Evolutionary conservation across 164 flowering plant species (phyloP), one percentile per base, ranked within the genome.

Genomic region (Sedum album): DNA sequence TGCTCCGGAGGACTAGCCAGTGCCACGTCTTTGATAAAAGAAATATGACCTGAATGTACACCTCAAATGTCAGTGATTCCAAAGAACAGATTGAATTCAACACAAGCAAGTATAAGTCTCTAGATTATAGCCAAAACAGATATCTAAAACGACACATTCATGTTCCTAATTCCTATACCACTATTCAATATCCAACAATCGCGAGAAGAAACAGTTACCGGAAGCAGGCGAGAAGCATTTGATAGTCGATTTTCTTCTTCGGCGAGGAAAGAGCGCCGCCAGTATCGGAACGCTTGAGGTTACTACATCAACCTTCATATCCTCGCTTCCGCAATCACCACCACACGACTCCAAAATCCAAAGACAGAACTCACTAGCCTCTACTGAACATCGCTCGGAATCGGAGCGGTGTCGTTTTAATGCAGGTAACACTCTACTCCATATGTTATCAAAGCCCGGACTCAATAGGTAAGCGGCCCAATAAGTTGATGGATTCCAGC

Each of bases 21-120:
- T 42, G 96, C 93, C 18, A 90, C 79, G 66, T 86, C 87, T 75
- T 82, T 86, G 69, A 90, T 81, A 72, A 84, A 90, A 23, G 90
- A 83, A 41, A 81, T 66, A 71, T 90, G 96, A 41, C 79, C 96
- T 88, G 89, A 77, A 78, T 68, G 68, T 74, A 66, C 71, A 55
- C 61, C n/a, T 30, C 23, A 38, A n/a, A 71, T 44, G 70, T 72
- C 41, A 28, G 66, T 10, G 15, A 39, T 14, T 39, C 42, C n/a
- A n/a, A n/a, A n/a, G n/a, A n/a, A n/a, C n/a, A n/a, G n/a, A n/a
- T n/a, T n/a, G n/a, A n/a, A n/a, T n/a, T n/a, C n/a, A n/a, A n/a
- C n/a, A n/a, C n/a, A n/a, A n/a, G n/a, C n/a, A n/a, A n/a, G n/a
- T n/a, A n/a, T n/a, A n/a, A n/a, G n/a, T n/a, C n/a, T n/a, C n/a